phyloP scores from a whole-genome alignment of 139 green algal genomes.

The Chlorella vulgaris region DNA sequence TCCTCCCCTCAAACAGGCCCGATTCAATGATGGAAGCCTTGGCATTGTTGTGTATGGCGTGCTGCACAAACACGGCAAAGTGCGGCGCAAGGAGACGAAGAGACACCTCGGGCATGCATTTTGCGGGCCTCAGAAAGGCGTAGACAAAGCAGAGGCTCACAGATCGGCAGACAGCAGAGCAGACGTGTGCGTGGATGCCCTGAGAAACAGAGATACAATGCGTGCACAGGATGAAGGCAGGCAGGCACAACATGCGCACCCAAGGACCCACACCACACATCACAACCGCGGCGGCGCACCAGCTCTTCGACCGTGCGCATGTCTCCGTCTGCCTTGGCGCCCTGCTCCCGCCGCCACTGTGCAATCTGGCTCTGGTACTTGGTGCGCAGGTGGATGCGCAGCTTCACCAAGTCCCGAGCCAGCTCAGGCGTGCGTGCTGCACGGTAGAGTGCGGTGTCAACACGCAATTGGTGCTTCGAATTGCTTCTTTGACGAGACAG shows the following conservation, averaged over 20 bases:
- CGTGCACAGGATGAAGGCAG: too few species aligned
- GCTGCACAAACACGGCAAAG: neutral
- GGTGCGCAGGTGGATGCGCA: slow-evolving; percentile 47
- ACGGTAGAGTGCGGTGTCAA: too few species aligned
- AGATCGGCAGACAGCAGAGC: too few species aligned
- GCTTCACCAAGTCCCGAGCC: slow-evolving; percentile 29
- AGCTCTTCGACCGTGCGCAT: slow-evolving; percentile 13
- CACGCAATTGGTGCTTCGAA: too few species aligned
- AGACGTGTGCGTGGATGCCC: too few species aligned
- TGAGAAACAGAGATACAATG: too few species aligned
- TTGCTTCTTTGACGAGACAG: too few species aligned
- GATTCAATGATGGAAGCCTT: neutral
- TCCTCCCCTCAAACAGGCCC: slow-evolving; percentile 13
- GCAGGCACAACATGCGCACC: too few species aligned
- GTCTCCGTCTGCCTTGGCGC: slow-evolving; percentile 35
- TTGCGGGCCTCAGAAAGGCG: neutral
- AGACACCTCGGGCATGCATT: neutral
- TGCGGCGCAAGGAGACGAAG: neutral
- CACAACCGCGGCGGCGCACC: neutral
- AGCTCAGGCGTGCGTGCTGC: slow-evolving; percentile 26
- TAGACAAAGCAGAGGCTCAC: neutral
- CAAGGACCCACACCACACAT: neutral
- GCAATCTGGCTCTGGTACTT: slow-evolving; percentile 29
- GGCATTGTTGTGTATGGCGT: neutral
- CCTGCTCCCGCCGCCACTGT: slow-evolving; percentile 16